A percentile compares a stretch with the other conserved stretches of the same genome.
Evolutionary conservation across 2,329 filamentous ascomycete species (phyloP).

Genomic region (Canariomyces notabilis): DNA sequence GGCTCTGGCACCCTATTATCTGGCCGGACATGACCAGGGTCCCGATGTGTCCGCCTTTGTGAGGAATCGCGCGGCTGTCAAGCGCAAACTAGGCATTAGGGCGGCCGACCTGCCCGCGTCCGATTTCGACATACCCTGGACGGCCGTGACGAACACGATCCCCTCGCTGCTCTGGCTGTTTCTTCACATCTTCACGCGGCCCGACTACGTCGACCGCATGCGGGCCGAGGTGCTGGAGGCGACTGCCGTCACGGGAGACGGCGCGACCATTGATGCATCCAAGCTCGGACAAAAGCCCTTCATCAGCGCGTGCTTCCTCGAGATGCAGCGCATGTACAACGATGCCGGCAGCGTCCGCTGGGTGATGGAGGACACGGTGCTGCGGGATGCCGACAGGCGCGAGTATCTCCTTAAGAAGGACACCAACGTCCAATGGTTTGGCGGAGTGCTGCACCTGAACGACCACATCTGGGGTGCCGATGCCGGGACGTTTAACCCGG

Average conservation of each 20-base stretch:
- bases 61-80: not conserved
- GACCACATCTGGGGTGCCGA: constrained; percentile 29
- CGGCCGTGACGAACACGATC: constrained; percentile 9
- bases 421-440: constrained; percentile 25
- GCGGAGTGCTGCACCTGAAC: constrained; percentile 16
- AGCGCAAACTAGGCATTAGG: not conserved
- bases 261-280: constrained; percentile 1
- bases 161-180: constrained; percentile 14
- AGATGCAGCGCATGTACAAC: constrained; percentile 30
- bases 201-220: constrained; percentile 17
- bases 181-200: constrained; percentile 19
- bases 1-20: constrained; percentile 4
- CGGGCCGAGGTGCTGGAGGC: constrained; percentile 25
- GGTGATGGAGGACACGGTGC: constrained; percentile 30
- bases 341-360: constrained; percentile 31
- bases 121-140: constrained; percentile 9
- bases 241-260: not conserved
- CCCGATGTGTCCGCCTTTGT: not conserved
- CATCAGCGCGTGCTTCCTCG: constrained; percentile 16
- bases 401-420: constrained; percentile 23
- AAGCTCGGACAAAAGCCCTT: constrained; percentile 9
- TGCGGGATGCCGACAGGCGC: constrained; percentile 20
- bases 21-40: constrained; percentile 1
- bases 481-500: constrained; percentile 29
- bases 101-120: not conserved